phyloP scores from a whole-genome alignment of 2,329 filamentous ascomycete species.

The Colletotrichum magnum region DNA sequence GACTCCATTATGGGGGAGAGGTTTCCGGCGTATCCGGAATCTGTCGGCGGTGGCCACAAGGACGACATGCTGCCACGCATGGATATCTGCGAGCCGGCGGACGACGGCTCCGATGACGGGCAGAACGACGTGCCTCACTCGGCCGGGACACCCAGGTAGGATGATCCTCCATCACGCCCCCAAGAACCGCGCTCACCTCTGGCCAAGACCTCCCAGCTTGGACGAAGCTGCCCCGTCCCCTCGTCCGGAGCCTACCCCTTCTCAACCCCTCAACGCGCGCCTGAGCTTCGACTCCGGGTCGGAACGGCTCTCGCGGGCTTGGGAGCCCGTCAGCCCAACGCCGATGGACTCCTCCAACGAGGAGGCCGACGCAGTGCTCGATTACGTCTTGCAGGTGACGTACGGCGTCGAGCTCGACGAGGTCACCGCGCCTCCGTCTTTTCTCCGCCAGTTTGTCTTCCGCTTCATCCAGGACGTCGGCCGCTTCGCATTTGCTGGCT shows the following conservation, averaged over 20 bases:
- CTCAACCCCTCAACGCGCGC: conserved; percentile 29
- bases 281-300: conserved; percentile 40
- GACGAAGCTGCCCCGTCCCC: conserved; percentile 20
- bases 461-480: conserved; percentile 52
- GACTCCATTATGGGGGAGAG: conserved; percentile 36
- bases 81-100: conserved; percentile 30
- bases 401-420: conserved; percentile 56
- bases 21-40: conserved; percentile 36
- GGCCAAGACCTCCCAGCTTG: conserved; percentile 9
- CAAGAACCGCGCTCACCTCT: conserved; percentile 3
- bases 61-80: conserved; percentile 49
- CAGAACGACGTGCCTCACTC: conserved; percentile 15
- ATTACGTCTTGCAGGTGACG: conserved; percentile 53
- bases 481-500: conserved; percentile 46
- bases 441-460: conserved; percentile 49
- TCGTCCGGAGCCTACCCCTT: not conserved
- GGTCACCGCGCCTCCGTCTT: conserved; percentile 45
- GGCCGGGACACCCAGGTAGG: conserved; percentile 36
- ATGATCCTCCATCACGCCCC: not conserved
- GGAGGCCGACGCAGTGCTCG: conserved; percentile 52
- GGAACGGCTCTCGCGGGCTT: conserved; percentile 39
- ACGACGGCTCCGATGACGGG: conserved; percentile 27
- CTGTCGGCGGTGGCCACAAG: conserved; percentile 41
- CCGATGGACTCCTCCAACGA: conserved; percentile 51
- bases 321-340: conserved; percentile 41